These are phyloP conservation scores for Smittium mucronatum DNA, from an alignment of 371 early-diverging fungal species.

Conservation along the genomic window DNA sequence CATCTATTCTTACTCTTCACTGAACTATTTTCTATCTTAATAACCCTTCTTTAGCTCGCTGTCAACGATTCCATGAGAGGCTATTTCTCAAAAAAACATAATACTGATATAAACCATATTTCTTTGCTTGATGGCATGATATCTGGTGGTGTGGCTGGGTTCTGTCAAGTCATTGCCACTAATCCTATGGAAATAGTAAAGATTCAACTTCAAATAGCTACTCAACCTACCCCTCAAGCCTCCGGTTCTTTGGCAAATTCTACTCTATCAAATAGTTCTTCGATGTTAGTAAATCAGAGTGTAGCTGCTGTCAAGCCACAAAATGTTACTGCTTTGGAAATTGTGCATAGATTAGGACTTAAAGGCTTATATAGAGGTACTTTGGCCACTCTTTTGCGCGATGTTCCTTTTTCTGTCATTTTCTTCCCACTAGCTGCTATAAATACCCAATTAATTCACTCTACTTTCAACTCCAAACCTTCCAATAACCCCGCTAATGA, in stretches of 20 bases:
- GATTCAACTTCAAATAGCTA: constrained; percentile 38
- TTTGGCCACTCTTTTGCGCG: constrained; percentile 35
- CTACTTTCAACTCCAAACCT: neutral
- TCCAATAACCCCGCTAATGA: neutral
- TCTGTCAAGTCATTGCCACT: constrained; percentile 43
- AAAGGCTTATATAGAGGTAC: constrained; percentile 39
- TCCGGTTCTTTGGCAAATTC: constrained; percentile 51
- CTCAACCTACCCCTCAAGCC: constrained; percentile 6
- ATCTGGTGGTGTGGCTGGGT: constrained; percentile 38
- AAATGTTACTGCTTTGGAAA: constrained; percentile 20
- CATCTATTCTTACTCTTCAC: neutral
- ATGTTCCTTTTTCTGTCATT: constrained; percentile 42
- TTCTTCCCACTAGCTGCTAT: constrained; percentile 38
- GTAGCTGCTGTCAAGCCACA: constrained; percentile 2
- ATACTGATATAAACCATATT: constrained; percentile 22
- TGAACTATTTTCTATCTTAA: neutral
- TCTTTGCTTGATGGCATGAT: constrained; percentile 32
- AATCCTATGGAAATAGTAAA: constrained; percentile 48
- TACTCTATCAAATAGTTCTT: constrained; percentile 12
- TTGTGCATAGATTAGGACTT: constrained; percentile 36
- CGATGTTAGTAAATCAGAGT: neutral
- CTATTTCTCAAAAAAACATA: constrained; percentile 16
- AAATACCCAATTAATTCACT: constrained; percentile 23
- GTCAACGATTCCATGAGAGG: constrained; percentile 40
- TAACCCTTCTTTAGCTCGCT: constrained; percentile 23